phyloP scores from a whole-genome alignment of 306 rosid species.

The Cucumis cinereus region DNA sequence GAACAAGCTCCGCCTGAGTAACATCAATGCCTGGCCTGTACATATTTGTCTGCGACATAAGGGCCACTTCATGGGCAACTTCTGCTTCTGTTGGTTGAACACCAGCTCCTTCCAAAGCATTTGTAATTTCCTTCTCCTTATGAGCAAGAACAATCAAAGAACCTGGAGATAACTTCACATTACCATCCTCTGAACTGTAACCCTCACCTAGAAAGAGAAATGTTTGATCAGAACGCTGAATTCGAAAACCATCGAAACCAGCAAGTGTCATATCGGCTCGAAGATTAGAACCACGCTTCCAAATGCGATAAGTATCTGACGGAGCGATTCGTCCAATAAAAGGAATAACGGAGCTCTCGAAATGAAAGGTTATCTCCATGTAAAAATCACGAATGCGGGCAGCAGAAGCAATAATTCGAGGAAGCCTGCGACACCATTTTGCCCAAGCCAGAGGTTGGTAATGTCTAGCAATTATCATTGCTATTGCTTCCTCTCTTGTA shows the following conservation, averaged over 20 bases:
- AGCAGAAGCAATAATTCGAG: constrained; percentile 86
- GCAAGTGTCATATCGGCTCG: constrained; percentile 99
- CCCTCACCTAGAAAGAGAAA: constrained; percentile 97
- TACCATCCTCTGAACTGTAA: constrained; percentile 66
- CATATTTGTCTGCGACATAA: constrained; percentile 95
- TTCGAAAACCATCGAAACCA: constrained; percentile 94
- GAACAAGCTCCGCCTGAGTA: constrained; percentile 94
- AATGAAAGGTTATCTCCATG: constrained; percentile 95
- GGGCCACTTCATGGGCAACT: constrained; percentile 88
- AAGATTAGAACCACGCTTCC: constrained; percentile 98
- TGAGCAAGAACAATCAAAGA: constrained; percentile 92
- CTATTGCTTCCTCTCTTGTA: constrained; percentile 82
- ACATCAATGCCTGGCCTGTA: constrained; percentile 97
- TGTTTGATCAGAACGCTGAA: constrained; percentile 94
- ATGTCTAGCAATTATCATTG: constrained; percentile 81
- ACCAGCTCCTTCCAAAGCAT: constrained; percentile 98
- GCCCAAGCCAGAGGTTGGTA: constrained; percentile 98
- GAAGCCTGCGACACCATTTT: constrained; percentile 97
- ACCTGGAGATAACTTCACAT: constrained; percentile 57
- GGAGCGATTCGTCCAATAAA: constrained; percentile 96
- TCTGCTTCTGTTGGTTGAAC: constrained; percentile 90
- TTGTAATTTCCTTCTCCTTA: constrained; percentile 87
- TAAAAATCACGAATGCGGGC: constrained; percentile 91
- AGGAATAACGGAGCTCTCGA: constrained; percentile 97
- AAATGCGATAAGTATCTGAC: constrained; percentile 92